These are phyloP conservation scores for Avena eriantha DNA, from an alignment of 176 grass and related monocot genomes.

Conservation along the genomic window DNA sequence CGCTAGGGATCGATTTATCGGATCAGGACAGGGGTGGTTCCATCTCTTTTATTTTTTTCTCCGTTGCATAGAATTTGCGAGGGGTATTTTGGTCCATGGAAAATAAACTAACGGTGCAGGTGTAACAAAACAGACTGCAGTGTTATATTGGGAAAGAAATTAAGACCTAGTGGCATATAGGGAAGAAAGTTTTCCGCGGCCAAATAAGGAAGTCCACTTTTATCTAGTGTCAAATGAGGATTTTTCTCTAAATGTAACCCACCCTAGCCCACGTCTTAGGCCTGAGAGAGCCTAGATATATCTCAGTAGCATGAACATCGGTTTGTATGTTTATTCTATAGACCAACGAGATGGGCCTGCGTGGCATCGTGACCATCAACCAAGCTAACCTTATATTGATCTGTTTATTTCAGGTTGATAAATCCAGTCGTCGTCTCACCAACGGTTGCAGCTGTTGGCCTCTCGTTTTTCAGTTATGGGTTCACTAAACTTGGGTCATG, in stretches of 20 bases:
- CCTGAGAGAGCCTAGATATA: neutral
- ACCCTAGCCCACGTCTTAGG: neutral
- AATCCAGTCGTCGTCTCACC: conserved; percentile 93
- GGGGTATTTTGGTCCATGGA: no score
- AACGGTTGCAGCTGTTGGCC: conserved; percentile 91
- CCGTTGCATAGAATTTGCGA: no score
- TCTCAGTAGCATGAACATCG: neutral
- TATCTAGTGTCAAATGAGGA: no score
- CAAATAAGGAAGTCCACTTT: no score
- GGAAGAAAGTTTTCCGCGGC: no score
- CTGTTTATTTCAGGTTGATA: conserved; percentile 82
- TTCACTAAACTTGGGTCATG: conserved; percentile 85
- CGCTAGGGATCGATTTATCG: no score
- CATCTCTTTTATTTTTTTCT: no score
- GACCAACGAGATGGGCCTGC: neutral
- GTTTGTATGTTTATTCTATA: conserved; percentile 13
- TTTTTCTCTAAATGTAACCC: neutral
- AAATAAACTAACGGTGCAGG: no score
- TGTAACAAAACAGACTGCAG: no score
- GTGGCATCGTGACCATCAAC: neutral
- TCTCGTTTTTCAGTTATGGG: conserved; percentile 98
- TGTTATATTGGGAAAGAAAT: no score
- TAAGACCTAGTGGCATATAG: no score
- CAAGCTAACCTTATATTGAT: neutral
- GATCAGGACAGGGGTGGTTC: no score